These are phyloP conservation scores for Melampsora allii-populina DNA, from an alignment of 1,284 basidiomycete species.

Conservation along the genomic window DNA sequence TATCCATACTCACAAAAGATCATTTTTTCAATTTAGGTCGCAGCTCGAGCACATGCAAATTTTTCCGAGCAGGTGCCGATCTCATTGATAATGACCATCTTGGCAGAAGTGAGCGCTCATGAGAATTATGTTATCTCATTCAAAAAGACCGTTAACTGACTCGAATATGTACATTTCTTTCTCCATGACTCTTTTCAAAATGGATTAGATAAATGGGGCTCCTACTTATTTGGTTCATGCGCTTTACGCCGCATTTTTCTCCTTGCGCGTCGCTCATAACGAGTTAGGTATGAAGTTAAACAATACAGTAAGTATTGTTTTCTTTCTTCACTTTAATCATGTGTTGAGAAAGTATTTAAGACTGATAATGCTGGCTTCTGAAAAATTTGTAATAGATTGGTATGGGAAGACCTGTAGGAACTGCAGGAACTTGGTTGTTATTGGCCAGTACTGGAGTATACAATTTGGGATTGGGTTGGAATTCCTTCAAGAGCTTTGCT, in stretches of 20 bases:
- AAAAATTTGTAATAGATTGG: neutral
- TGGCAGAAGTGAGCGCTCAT: neutral
- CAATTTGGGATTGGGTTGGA: neutral
- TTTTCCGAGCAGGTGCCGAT: neutral
- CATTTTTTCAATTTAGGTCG: neutral
- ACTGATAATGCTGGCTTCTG: neutral
- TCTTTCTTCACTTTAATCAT: neutral
- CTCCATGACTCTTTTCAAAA: neutral
- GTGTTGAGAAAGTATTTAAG: neutral
- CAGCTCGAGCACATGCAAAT: neutral
- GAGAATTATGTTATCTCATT: too few species aligned
- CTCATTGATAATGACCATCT: slow-evolving; percentile 2
- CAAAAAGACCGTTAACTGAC: too few species aligned
- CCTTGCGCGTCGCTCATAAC: neutral
- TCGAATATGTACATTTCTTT: too few species aligned
- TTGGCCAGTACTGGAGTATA: neutral
- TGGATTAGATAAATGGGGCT: neutral
- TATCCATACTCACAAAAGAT: neutral
- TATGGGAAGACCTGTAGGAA: neutral
- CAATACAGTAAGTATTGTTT: neutral
- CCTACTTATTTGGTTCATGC: neutral
- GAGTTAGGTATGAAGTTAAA: slow-evolving; percentile 1
- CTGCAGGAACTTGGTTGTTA: neutral
- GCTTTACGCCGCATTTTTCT: neutral
- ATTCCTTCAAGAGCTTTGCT: slow-evolving; percentile 1